A percentile compares a stretch with the other conserved stretches of the same genome.
These are phyloP conservation scores for Pseudogymnoascus sp. DNA, from an alignment of 2,329 filamentous ascomycete species.

Conservation along the genomic window DNA sequence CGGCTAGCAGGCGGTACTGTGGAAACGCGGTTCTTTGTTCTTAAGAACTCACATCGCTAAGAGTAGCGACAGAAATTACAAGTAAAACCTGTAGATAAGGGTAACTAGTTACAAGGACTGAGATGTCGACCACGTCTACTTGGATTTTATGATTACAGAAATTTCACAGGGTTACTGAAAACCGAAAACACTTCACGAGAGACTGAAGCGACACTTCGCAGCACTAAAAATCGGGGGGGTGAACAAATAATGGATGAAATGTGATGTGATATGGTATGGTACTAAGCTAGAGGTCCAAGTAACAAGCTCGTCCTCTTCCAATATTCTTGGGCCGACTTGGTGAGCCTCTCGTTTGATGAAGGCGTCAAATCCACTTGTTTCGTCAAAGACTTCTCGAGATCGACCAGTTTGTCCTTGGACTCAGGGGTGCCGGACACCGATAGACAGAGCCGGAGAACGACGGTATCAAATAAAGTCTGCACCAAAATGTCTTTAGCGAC, in stretches of 20 bases:
- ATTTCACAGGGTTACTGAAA: too few relatives aligned
- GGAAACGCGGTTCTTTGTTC: not conserved
- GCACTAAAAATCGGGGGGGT: not conserved
- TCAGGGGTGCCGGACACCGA: slow-evolving; percentile 21
- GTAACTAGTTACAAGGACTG: not conserved
- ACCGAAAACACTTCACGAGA: not conserved
- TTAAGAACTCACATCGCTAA: not conserved
- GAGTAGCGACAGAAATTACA: not conserved
- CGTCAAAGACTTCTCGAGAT: slow-evolving; percentile 33
- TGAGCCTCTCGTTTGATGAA: slow-evolving; percentile 43
- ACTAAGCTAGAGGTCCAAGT: slow-evolving; percentile 61
- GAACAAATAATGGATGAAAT: not conserved
- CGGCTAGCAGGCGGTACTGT: not conserved
- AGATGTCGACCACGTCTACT: not conserved
- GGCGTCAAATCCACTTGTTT: slow-evolving; percentile 41
- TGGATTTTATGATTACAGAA: too few relatives aligned
- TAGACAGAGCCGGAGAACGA: slow-evolving; percentile 41
- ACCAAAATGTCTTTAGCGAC: slow-evolving; percentile 38
- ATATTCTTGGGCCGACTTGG: slow-evolving; percentile 62
- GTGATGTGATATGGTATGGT: not conserved
- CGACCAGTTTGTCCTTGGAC: slow-evolving; percentile 37
- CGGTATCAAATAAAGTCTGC: slow-evolving; percentile 55
- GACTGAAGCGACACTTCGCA: not conserved
- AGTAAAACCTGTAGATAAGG: not conserved
- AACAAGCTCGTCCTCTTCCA: slow-evolving; percentile 75